phyloP scores from a whole-genome alignment of 345 rosid genomes.

The Eucalyptus pumila region DNA sequence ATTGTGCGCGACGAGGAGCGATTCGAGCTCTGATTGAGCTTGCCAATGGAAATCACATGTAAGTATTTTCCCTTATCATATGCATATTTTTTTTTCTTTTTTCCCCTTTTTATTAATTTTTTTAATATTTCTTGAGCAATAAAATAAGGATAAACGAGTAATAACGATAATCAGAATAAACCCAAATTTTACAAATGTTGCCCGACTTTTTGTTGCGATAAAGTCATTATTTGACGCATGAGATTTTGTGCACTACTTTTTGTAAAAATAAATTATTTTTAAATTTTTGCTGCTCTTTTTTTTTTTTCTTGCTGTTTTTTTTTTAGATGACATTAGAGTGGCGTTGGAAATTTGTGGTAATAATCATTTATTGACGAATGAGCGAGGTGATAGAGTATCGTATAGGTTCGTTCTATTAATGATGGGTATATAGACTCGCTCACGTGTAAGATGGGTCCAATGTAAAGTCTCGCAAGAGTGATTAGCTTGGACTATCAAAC shows the following conservation, averaged over 20 bases:
- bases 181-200: neutral
- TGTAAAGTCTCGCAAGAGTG: neutral
- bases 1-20: conserved; percentile 36
- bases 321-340: neutral
- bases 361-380: neutral
- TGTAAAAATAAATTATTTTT: neutral
- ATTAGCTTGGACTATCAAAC: neutral
- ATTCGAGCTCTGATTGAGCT: conserved; percentile 73
- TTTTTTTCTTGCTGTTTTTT: neutral
- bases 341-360: neutral
- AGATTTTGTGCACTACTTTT: neutral
- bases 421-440: neutral
- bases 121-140: neutral
- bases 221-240: neutral
- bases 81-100: neutral
- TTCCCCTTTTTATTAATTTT: neutral
- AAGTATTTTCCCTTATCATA: conserved; percentile 7
- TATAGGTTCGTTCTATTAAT: neutral
- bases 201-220: too few relatives aligned
- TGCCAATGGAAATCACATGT: conserved; percentile 70
- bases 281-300: neutral
- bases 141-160: neutral
- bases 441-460: neutral
- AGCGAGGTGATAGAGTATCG: neutral
- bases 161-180: neutral